These are phyloP conservation scores for Trichoderma endophyticum DNA, from an alignment of 2,329 filamentous ascomycete species.

Conservation along the genomic window DNA sequence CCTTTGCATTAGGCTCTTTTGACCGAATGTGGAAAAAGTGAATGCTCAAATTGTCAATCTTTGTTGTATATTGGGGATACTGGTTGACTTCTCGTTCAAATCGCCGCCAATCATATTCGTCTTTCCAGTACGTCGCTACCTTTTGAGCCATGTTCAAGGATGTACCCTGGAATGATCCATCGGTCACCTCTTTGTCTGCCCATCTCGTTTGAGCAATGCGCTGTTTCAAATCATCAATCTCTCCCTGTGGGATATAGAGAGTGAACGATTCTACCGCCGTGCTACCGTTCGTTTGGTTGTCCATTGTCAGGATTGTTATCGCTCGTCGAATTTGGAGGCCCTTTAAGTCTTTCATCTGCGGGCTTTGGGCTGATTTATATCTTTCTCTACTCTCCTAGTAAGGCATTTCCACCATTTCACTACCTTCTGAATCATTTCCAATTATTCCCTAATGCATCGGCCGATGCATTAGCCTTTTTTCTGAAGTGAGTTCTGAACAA, in stretches of 20 bases:
- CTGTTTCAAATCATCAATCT: neutral
- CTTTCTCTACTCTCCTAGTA: neutral
- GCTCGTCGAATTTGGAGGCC: too few relatives aligned
- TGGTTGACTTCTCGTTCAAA: neutral
- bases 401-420: neutral
- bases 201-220: neutral
- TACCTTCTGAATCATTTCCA: neutral
- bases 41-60: neutral
- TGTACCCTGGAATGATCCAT: neutral
- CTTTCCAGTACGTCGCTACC: neutral
- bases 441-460: neutral
- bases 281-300: neutral
- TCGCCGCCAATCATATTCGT: neutral
- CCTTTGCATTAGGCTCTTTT: neutral
- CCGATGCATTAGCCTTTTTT: neutral
- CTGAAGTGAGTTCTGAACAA: neutral
- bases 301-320: neutral
- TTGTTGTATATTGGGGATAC: neutral
- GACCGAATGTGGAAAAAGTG: neutral
- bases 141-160: neutral
- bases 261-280: neutral
- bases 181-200: neutral
- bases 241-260: neutral
- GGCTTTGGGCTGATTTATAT: neutral
- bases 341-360: neutral